Conservation (phyloP, 2,329 filamentous ascomycete genomes). For the Botryosphaeria dothidea region DNA sequence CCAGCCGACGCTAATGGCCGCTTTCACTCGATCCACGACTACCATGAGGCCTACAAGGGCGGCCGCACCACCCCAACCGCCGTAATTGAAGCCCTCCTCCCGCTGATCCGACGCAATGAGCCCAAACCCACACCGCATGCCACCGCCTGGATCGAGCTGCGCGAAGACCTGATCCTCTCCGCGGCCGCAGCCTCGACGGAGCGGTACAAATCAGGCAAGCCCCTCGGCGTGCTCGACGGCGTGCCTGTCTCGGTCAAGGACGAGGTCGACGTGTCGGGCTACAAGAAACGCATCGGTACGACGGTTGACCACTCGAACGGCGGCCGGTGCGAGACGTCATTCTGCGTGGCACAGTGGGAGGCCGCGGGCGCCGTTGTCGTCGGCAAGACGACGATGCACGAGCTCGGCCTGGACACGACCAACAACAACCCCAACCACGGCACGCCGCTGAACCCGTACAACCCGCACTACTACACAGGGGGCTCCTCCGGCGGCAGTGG, state of each 20-base stretch:
- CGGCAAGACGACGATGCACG: constrained; percentile 79
- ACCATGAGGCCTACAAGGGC: constrained; percentile 71
- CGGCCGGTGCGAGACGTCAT: constrained; percentile 54
- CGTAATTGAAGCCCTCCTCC: constrained; percentile 70
- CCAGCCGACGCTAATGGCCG: constrained; percentile 24
- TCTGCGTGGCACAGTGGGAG: constrained; percentile 70
- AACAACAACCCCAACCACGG: constrained; percentile 70
- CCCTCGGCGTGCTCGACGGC: constrained; percentile 73
- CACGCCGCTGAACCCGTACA: constrained; percentile 77
- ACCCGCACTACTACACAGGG: constrained; percentile 74
- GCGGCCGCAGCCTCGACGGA: constrained; percentile 73
- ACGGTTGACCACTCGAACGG: constrained; percentile 57
- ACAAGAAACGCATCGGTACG: constrained; percentile 67
- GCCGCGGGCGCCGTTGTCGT: constrained; percentile 74
- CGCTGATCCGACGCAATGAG: constrained; percentile 65
- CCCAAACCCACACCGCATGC: constrained; percentile 62
- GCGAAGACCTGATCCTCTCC: constrained; percentile 62
- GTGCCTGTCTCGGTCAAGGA: constrained; percentile 85
- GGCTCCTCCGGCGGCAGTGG: constrained; percentile 78
- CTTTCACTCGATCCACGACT: constrained; percentile 67
- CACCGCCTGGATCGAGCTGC: constrained; percentile 70
- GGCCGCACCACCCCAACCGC: constrained; percentile 70
- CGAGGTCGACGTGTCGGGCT: constrained; percentile 71
- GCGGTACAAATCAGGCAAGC: constrained; percentile 67
- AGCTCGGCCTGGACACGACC: constrained; percentile 66